Conservation (phyloP, 768 basidiomycete genomes). For the Calocybe cyanea region DNA sequence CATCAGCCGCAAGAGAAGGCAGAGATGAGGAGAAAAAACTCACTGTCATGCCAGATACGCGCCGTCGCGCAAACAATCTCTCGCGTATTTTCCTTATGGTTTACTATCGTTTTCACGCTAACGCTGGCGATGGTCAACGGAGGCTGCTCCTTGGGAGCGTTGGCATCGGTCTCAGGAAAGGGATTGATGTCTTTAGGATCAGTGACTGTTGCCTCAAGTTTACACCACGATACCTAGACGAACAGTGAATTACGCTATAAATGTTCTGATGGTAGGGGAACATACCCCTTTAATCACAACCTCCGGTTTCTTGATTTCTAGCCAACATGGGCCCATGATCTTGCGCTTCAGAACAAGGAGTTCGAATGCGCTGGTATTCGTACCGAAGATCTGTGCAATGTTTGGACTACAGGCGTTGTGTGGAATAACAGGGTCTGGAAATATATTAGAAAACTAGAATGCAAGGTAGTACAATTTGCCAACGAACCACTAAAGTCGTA, state of each 20-base stretch:
- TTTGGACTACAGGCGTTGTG: conserved; percentile 73
- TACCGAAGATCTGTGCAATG: conserved; percentile 85
- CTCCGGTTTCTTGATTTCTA: conserved; percentile 73
- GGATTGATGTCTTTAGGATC: conserved; percentile 90
- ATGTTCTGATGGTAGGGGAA: conserved; percentile 7
- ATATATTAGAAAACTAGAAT: background rate
- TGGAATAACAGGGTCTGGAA: conserved; percentile 70
- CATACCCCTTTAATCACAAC: conserved; percentile 79
- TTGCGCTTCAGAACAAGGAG: conserved; percentile 90
- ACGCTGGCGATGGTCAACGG: conserved; percentile 90
- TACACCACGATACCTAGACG: conserved; percentile 91
- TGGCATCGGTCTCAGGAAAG: conserved; percentile 64
- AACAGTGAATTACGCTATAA: background rate
- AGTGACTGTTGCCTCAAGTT: conserved; percentile 78
- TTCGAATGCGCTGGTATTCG: conserved; percentile 91
- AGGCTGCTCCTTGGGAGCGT: conserved; percentile 75
- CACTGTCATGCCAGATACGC: conserved; percentile 74
- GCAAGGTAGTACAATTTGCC: background rate
- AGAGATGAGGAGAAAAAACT: conserved; percentile 10
- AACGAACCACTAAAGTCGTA: conserved; percentile 81
- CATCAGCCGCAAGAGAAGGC: background rate
- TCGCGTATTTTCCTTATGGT: conserved; percentile 90
- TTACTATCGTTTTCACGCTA: conserved; percentile 85
- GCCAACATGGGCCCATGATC: conserved; percentile 99
- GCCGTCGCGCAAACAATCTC: conserved; percentile 86